phyloP scores from a whole-genome alignment of 306 rosid genomes.

The Cucumis hystrix region DNA sequence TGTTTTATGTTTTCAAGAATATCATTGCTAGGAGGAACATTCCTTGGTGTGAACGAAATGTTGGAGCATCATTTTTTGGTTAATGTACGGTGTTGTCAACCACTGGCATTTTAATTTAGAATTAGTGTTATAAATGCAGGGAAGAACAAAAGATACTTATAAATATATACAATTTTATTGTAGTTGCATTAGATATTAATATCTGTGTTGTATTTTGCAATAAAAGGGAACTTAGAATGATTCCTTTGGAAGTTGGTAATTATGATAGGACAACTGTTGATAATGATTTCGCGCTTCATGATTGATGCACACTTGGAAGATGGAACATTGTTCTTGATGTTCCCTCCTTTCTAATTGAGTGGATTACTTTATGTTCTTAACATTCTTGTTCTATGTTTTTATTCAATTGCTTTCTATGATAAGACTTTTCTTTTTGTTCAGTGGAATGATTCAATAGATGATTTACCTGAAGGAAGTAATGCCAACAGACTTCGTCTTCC shows the following conservation, averaged over 20 bases:
- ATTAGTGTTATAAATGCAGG: not conserved
- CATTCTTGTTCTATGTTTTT: not conserved
- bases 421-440: constrained; percentile 10
- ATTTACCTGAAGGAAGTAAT: constrained; percentile 10
- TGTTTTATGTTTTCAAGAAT: not conserved
- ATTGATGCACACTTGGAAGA: not conserved
- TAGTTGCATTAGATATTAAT: not conserved
- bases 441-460: constrained; percentile 68
- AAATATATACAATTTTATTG: not conserved
- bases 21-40: not conserved
- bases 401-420: not conserved
- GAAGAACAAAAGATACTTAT: not conserved
- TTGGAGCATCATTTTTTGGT: not conserved
- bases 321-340: not conserved
- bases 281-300: not conserved
- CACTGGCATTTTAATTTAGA: not conserved
- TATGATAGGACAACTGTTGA: not conserved
- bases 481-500: constrained; percentile 18
- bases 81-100: not conserved
- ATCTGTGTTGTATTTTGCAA: not conserved
- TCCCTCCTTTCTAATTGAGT: not conserved
- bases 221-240: not conserved
- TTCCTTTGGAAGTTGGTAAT: not conserved
- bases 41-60: not conserved
- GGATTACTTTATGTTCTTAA: not conserved